Evolutionary conservation across 352 stramenopile genomes (phyloP).

Genomic region (Phytophthora aleatoria): DNA sequence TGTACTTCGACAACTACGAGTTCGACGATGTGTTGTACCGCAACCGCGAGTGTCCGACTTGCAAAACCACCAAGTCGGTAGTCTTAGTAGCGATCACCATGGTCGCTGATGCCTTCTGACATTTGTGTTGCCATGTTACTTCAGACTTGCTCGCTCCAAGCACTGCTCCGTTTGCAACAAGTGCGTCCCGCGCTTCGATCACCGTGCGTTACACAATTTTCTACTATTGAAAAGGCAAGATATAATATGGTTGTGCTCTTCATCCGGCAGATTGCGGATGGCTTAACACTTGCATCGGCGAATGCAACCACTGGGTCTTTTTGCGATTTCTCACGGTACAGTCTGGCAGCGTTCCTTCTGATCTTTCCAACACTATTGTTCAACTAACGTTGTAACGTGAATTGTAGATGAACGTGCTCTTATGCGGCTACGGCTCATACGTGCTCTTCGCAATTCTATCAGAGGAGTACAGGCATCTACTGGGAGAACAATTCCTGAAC

Average conservation of each 20-base stretch:
- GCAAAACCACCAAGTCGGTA: constrained; percentile 51
- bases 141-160: constrained; percentile 67
- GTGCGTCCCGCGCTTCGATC: constrained; percentile 68
- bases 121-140: constrained; percentile 7
- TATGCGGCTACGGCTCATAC: constrained; percentile 59
- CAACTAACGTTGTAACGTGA: not conserved
- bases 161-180: constrained; percentile 70
- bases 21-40: constrained; percentile 54
- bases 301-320: constrained; percentile 63
- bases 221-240: not conserved
- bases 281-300: constrained; percentile 71
- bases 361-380: constrained; percentile 2
- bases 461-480: constrained; percentile 44
- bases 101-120: not conserved
- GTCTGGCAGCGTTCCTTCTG: not conserved
- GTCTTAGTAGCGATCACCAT: not conserved
- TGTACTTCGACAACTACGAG: constrained; percentile 60
- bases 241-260: constrained; percentile 2
- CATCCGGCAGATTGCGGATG: constrained; percentile 48
- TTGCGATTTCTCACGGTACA: constrained; percentile 58
- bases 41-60: constrained; percentile 47
- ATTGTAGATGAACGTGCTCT: constrained; percentile 49
- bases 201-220: constrained; percentile 39
- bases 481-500: constrained; percentile 53
- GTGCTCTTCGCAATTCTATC: constrained; percentile 53